Base-by-base conservation (phyloP, 2,329 filamentous ascomycete species). In the Trichoderma lentiforme region DNA sequence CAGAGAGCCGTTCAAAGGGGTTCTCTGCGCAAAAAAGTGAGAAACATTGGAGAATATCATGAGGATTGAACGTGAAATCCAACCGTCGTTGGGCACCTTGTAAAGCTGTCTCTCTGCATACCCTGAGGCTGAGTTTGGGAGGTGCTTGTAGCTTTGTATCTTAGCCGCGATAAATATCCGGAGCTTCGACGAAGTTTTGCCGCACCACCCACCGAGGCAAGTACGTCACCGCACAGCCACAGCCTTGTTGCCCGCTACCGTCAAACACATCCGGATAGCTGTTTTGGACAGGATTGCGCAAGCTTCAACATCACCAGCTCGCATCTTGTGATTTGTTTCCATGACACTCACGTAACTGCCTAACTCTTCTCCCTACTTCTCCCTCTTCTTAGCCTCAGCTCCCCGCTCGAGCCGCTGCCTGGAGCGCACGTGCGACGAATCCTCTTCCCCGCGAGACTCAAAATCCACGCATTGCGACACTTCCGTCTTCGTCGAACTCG, bases 201-300 rank as follows among this genome's bases (percentile, higher is more conserved):
- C 56, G 56, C 7, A 4, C 18, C 11, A 18, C 34, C 65, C 63
- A 57, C 26, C 32, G 24, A 57, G 32, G 32, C 34, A 68, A 47
- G 36, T 68, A 68, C 65, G 65, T 68, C 65, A 68, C 65, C 65
- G 32, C 65, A 68, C 65, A 68, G 65, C 65, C 65, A 68, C 65
- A 68, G 65, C 65, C 65, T 60, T 47, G 36, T 15, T 34, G 26
- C 28, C 26, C 34, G 21, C 36, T 9, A 34, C 15, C 56, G 43
- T 21, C 43, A 51, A 47, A 34, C 51, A 21, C 51, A 28, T 56
- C 51, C 28, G 12, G 30, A 57, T 39, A 67, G 64, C 64, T 70
- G 57, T 36, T 28, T 28, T 53, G 36, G 28, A 53, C 32, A 18
- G 39, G 56, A 43, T 70, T 70, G 66, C 66, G 66, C 66, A 70